Evolutionary conservation across 129 eudicot species (phyloP).

Genomic region (Chrysanthemum makinoi): DNA sequence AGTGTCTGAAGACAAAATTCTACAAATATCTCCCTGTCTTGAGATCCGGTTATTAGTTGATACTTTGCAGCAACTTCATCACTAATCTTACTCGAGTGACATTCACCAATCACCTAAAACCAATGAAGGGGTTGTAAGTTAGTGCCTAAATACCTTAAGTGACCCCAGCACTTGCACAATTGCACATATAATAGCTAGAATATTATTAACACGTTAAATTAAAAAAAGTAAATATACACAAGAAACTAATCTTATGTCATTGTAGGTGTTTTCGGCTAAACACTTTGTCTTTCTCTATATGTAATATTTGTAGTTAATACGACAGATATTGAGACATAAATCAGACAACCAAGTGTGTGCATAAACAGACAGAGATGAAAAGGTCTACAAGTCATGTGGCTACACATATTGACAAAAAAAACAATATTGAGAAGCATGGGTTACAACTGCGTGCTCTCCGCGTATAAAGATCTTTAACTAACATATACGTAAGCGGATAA

Average conservation of each 20-base stretch:
- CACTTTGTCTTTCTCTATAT: slow-evolving; percentile 1
- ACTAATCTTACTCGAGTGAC: slow-evolving; percentile 52
- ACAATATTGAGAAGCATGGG: slow-evolving; percentile 2
- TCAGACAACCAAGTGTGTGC: background rate
- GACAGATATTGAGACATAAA: background rate
- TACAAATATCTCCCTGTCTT: slow-evolving; percentile 70
- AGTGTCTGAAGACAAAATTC: slow-evolving; percentile 85
- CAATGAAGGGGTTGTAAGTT: slow-evolving; percentile 11
- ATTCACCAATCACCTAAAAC: slow-evolving; percentile 86
- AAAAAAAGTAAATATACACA: background rate
- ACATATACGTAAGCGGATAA: slow-evolving; percentile 9
- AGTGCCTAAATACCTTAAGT: background rate
- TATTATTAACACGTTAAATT: background rate
- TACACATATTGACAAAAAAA: slow-evolving; percentile 13
- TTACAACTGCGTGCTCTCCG: slow-evolving; percentile 1
- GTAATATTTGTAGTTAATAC: slow-evolving; percentile 5
- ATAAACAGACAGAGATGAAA: background rate
- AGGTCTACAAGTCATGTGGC: background rate
- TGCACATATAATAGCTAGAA: slow-evolving; percentile 5
- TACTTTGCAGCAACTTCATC: slow-evolving; percentile 74
- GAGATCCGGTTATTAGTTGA: slow-evolving; percentile 43
- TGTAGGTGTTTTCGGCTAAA: background rate
- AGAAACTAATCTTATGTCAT: slow-evolving; percentile 9
- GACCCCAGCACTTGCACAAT: slow-evolving; percentile 6
- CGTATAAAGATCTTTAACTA: slow-evolving; percentile 8